Conservation (phyloP, 257 asterid species). For the Apocynum venetum region DNA sequence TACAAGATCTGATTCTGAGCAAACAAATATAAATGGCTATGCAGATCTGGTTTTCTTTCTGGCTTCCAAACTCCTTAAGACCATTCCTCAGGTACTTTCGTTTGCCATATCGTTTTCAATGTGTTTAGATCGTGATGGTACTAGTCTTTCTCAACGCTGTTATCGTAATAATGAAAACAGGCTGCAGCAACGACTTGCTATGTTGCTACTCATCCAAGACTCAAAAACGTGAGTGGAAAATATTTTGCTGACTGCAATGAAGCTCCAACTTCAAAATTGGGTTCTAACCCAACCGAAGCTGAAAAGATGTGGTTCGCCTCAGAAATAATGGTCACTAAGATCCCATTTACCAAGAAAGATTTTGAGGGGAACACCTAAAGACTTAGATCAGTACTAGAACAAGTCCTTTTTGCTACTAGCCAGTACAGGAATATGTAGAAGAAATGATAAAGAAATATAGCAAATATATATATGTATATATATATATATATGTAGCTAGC, state of each 20-base stretch:
- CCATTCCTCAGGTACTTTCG: conserved; percentile 71
- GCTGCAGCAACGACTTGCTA: conserved; percentile 98
- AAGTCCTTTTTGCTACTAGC: not conserved
- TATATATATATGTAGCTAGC: not conserved
- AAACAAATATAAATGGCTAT: not conserved
- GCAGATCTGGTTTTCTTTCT: conserved; percentile 84
- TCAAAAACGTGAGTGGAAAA: conserved; percentile 57
- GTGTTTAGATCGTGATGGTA: too few relatives aligned
- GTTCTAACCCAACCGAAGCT: conserved; percentile 60
- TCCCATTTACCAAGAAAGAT: not conserved
- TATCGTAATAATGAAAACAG: conserved; percentile 24
- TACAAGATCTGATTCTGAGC: conserved; percentile 1
- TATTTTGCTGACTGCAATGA: conserved; percentile 91
- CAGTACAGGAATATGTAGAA: not conserved
- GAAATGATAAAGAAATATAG: not conserved
- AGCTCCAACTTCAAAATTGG: conserved; percentile 60
- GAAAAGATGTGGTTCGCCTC: conserved; percentile 72
- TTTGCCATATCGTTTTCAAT: too few relatives aligned
- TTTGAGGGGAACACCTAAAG: not conserved
- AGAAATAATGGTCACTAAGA: conserved; percentile 50
- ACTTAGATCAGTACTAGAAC: too few relatives aligned
- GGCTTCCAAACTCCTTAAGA: conserved; percentile 82
- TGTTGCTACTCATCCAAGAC: conserved; percentile 69
- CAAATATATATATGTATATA: not conserved
- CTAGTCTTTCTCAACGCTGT: not conserved